A percentile compares a stretch with the other conserved stretches of the same genome.
phyloP scores from a whole-genome alignment of 495 filamentous ascomycete genomes.

The Penicillium maclennaniae region DNA sequence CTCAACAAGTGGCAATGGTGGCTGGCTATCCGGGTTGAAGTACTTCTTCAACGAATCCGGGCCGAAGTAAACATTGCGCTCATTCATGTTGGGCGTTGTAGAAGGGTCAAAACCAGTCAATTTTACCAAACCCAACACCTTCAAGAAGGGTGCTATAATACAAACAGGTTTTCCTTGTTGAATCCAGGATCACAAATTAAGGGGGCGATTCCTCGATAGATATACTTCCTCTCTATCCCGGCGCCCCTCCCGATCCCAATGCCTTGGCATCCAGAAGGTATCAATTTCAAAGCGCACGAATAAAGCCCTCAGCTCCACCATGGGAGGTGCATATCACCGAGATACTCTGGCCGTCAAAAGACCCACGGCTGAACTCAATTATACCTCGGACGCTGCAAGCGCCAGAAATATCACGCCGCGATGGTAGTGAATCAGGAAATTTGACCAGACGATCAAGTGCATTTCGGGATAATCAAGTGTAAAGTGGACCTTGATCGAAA shows the following conservation, averaged over 20 bases:
- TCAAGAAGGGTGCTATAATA: neutral
- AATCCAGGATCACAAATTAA: neutral
- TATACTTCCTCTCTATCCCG: conserved; percentile 7
- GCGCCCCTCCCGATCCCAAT: conserved; percentile 1
- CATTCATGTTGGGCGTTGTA: conserved; percentile 40
- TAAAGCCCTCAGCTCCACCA: neutral
- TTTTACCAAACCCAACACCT: conserved; percentile 2
- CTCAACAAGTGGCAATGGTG: conserved; percentile 58
- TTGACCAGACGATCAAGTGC: neutral
- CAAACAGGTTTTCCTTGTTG: neutral
- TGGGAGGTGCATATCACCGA: neutral
- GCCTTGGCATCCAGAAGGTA: conserved; percentile 16
- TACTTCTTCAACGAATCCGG: conserved; percentile 51
- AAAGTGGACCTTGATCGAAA: neutral
- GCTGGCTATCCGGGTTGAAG: conserved; percentile 54
- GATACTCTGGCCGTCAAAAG: neutral
- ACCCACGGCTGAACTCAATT: conserved; percentile 4
- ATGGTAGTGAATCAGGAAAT: conserved; percentile 3
- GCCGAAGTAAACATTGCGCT: conserved; percentile 54
- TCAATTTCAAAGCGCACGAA: neutral
- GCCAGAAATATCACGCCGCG: neutral
- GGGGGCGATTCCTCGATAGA: neutral
- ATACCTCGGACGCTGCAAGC: conserved; percentile 17
- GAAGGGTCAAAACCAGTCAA: neutral
- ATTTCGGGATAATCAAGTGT: neutral